Percentiles rank a stretch among this genome's conserved stretches.
Conservation (phyloP, 1,284 basidiomycete genomes). For the Rhizoctonia solani region DNA sequence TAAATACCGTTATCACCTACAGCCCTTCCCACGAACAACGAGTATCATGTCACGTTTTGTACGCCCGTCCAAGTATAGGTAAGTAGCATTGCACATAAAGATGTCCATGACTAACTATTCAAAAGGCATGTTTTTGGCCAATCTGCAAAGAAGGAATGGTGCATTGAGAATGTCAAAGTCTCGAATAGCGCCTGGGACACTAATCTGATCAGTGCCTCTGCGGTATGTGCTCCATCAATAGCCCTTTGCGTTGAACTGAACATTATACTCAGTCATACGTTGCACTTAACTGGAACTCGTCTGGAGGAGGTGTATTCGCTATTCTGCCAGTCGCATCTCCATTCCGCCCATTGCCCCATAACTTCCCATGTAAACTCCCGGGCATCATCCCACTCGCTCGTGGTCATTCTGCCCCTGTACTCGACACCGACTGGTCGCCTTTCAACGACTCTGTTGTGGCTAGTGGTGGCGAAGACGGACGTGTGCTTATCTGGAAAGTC, state of each 20-base stretch:
- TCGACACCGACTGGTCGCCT: slow-evolving; percentile 97
- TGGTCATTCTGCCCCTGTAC: slow-evolving; percentile 74
- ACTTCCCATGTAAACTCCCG: slow-evolving; percentile 80
- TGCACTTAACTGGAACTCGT: slow-evolving; percentile 93
- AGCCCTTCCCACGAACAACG: too few relatives aligned
- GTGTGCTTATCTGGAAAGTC: slow-evolving; percentile 88
- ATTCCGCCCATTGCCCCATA: slow-evolving; percentile 57
- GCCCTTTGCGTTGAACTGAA: slow-evolving; percentile 15
- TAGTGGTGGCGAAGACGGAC: slow-evolving; percentile 92
- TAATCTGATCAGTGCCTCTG: slow-evolving; percentile 87
- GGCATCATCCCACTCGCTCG: slow-evolving; percentile 92
- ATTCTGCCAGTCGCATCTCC: slow-evolving; percentile 85
- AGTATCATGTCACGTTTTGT: slow-evolving; percentile 59
- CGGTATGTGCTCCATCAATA: slow-evolving; percentile 56
- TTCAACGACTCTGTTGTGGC: slow-evolving; percentile 91
- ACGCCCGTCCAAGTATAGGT: slow-evolving; percentile 62
- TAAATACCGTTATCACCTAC: too few relatives aligned
- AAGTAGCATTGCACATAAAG: slow-evolving; percentile 20
- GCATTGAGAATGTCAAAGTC: slow-evolving; percentile 89
- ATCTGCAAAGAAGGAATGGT: slow-evolving; percentile 78
- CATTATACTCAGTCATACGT: slow-evolving; percentile 72
- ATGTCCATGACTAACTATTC: background rate
- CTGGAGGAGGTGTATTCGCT: slow-evolving; percentile 94
- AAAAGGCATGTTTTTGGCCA: slow-evolving; percentile 88
- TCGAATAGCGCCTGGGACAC: slow-evolving; percentile 95